Base-by-base conservation (phyloP, 768 basidiomycete species). In the Suillus paluster region DNA sequence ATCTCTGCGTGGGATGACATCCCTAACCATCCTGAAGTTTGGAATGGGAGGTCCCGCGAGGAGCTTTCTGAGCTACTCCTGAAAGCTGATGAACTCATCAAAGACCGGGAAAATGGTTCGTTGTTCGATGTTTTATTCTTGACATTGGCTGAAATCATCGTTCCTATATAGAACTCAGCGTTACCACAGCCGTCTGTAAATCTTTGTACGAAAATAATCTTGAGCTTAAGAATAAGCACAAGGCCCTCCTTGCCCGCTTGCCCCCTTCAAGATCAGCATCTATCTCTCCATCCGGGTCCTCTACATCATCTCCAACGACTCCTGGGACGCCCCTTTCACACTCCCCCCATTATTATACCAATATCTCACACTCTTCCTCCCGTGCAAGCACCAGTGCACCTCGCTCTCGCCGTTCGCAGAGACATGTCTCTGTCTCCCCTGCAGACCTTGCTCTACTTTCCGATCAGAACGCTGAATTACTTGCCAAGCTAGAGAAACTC, bases 381-480 rank as follows among this genome's bases (percentile, higher is more conserved):
- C 67, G 66, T 17, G 21, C 67, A 10, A 65, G 53, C 52, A 19
- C 63, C 23, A 65, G 59, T 30, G 30, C 70, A 66, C n/a, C 71
- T 56, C 64, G 70, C 64, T n/a, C 67, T 67, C 55, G 67, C 74
- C 50, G 57, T 60, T 73, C 69, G 58, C 66, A 61, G 45, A 68
- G 70, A 44, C 81, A 84, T 55, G 81, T 90, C 48, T 86, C 90
- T 49, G 83, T 91, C 59, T 86, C 88, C 4, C 86, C 86, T 2
- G 77, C 83, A 17, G 91, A 93, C 61, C 81, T 95, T 30, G 84
- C 86, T 3, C 79, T 84, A 8, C 84, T 95, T 46, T 84, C 90
- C 1, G 90, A 92, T 68, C 92, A 95, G 75, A 95, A 95, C 67
- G 86, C 88, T 0, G 92, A 95, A 64, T 86, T 95, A 17, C 76